Evolutionary conservation across 1,139 yeast species (phyloP).

Genomic region (Candida pseudoviswanathii): DNA sequence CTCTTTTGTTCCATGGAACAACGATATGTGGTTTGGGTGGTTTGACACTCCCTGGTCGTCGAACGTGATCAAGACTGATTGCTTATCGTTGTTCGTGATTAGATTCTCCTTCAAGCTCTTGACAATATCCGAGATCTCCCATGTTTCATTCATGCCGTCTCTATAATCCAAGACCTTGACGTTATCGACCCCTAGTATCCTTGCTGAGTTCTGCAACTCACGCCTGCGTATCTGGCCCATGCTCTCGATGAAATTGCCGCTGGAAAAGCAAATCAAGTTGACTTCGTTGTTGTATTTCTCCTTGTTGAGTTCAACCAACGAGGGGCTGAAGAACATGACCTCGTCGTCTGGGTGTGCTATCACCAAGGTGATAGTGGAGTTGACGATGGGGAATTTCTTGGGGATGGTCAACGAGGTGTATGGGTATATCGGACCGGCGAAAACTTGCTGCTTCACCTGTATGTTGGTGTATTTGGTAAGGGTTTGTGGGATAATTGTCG

Average conservation of each 20-base stretch:
- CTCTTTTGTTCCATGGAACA: constrained; percentile 55
- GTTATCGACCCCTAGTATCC: constrained; percentile 56
- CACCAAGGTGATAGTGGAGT: constrained; percentile 51
- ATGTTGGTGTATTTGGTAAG: constrained; percentile 30
- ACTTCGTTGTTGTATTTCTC: constrained; percentile 52
- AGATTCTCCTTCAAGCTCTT: constrained; percentile 25
- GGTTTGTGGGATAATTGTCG: constrained; percentile 45
- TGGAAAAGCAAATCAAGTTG: constrained; percentile 69
- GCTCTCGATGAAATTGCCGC: constrained; percentile 68
- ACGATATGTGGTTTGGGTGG: constrained; percentile 82
- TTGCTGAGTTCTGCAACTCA: constrained; percentile 64
- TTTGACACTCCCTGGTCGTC: constrained; percentile 81
- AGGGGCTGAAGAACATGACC: constrained; percentile 94
- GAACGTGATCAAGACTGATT: constrained; percentile 64
- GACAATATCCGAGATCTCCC: constrained; percentile 57
- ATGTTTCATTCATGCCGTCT: constrained; percentile 73
- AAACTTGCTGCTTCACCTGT: constrained; percentile 29
- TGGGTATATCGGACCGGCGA: constrained; percentile 29
- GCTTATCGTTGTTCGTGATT: constrained; percentile 5
- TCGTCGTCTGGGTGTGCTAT: constrained; percentile 99
- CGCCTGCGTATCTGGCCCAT: constrained; percentile 61
- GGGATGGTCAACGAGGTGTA: constrained; percentile 42
- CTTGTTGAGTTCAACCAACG: constrained; percentile 57
- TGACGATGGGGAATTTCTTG: constrained; percentile 34
- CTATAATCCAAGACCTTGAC: constrained; percentile 56